Percentiles rank a stretch among this genome's conserved stretches.
These are phyloP conservation scores for Solanum arcanum DNA, from an alignment of 257 asterid genomes.

Conservation along the genomic window DNA sequence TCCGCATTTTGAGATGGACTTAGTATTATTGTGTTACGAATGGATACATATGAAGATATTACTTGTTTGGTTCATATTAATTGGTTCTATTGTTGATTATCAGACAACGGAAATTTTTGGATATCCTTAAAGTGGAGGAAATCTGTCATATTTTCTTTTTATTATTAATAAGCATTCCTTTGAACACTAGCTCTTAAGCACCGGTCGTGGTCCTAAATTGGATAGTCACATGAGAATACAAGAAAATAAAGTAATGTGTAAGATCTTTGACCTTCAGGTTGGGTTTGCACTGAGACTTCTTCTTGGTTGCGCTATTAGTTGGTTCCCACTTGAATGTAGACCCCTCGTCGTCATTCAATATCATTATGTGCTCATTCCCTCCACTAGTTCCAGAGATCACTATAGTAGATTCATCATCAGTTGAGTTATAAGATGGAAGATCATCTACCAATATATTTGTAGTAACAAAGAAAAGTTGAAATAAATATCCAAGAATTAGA, in stretches of 20 bases:
- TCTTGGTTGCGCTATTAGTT: conserved; percentile 51
- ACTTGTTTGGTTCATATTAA: too few species aligned
- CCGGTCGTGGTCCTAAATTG: too few species aligned
- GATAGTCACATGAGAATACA: too few species aligned
- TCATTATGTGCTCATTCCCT: conserved; percentile 11
- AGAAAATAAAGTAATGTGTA: not conserved
- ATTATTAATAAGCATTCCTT: too few species aligned
- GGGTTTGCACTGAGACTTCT: conserved; percentile 31
- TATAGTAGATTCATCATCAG: conserved; percentile 65
- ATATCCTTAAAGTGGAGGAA: too few species aligned
- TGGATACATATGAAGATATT: too few species aligned
- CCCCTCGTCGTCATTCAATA: conserved; percentile 11
- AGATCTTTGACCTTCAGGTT: conserved; percentile 24
- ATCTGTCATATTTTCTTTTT: too few species aligned
- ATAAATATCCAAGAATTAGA: not conserved
- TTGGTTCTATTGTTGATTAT: too few species aligned
- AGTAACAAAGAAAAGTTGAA: conserved; percentile 5
- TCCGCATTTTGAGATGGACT: too few species aligned
- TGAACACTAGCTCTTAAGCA: too few species aligned
- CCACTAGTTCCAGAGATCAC: conserved; percentile 15
- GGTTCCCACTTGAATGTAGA: conserved; percentile 18
- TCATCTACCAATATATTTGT: conserved; percentile 79
- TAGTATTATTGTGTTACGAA: too few species aligned
- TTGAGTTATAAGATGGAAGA: conserved; percentile 82
- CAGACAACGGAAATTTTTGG: too few species aligned